Base-by-base conservation (phyloP, 495 filamentous ascomycete species). In the Penicillium paxilli region DNA sequence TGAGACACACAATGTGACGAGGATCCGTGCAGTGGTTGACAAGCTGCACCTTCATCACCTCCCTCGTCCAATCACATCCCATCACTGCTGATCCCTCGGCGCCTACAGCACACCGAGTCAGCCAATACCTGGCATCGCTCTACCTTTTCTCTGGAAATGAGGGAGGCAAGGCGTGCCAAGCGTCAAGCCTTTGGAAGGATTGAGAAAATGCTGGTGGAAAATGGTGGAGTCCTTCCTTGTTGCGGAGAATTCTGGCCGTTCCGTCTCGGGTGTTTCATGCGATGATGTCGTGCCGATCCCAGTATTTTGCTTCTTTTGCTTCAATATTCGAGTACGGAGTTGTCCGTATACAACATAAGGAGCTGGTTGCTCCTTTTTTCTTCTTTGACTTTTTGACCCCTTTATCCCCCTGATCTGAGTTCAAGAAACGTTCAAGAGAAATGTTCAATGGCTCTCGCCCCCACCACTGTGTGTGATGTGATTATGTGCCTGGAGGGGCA, bases 21-120 rank as follows among this genome's bases (percentile, higher is more conserved):
- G 59, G 59, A 63, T 63, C 59, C 57, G 60, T 62, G 57, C 57
- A 55, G 55, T 26, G 23, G 56, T 59, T 60, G 57, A 52, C 53
- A 59, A 66, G 45, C 58, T 67, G 64, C 64, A 67, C 56, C 56
- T 59, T 58, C 59, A 35, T 67, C 64, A 67, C 64, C 46, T 56
- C 46, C 4, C 19, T 52, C 30, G 41, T 23, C 64, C 64, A 67
- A 67, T 67, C 64, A 67, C 38, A 37, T 10, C 28, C 32, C 49
- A 45, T 55, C 26, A 57, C 58, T 30, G 51, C 53, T 59, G 50
- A 61, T 62, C 55, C 37, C 58, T 58, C 58, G 58, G 64, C 64
- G 64, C 58, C 55, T 64, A 59, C 51, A 62, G 33, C 30, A 45
- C 48, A 41, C 40, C 23, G 30, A 19, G 51, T n/a, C 47, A 52